Conservation (phyloP, 2,329 filamentous ascomycete species). For the Xylaria sp. region DNA sequence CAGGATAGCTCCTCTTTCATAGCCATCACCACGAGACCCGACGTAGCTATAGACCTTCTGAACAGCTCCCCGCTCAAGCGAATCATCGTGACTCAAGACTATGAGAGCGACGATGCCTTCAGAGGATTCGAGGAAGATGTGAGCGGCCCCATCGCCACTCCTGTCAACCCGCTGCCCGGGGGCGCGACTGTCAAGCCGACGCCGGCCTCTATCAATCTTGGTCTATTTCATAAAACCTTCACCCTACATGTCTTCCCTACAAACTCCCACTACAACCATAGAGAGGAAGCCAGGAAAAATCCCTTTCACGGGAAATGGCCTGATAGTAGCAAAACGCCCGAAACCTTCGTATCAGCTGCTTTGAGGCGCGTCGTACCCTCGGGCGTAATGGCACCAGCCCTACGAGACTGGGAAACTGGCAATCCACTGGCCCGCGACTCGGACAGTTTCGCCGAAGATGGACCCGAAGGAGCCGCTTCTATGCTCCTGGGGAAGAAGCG, state of each 20-base stretch:
- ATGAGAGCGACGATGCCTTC: slow-evolving; percentile 14
- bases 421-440: slow-evolving; percentile 45
- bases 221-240: slow-evolving; percentile 45
- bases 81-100: slow-evolving; percentile 50
- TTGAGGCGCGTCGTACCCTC: slow-evolving; percentile 44
- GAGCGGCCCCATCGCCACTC: slow-evolving; percentile 43
- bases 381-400: slow-evolving; percentile 44
- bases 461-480: slow-evolving; percentile 42
- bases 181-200: slow-evolving; percentile 33
- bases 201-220: slow-evolving; percentile 39
- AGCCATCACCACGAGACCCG: slow-evolving; percentile 57
- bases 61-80: slow-evolving; percentile 61
- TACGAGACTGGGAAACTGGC: slow-evolving; percentile 50
- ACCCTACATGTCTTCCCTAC: slow-evolving; percentile 48
- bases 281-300: slow-evolving; percentile 41
- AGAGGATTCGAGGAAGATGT: slow-evolving; percentile 40
- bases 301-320: slow-evolving; percentile 50
- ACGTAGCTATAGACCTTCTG: slow-evolving; percentile 56
- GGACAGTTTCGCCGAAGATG: slow-evolving; percentile 41
- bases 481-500: slow-evolving; percentile 42
- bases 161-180: slow-evolving; percentile 42
- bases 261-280: slow-evolving; percentile 46
- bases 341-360: slow-evolving; percentile 47
- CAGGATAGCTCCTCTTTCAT: slow-evolving; percentile 63
- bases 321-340: slow-evolving; percentile 29